Conservation (phyloP, 139 green algal species). For the Marvania coccoides region DNA sequence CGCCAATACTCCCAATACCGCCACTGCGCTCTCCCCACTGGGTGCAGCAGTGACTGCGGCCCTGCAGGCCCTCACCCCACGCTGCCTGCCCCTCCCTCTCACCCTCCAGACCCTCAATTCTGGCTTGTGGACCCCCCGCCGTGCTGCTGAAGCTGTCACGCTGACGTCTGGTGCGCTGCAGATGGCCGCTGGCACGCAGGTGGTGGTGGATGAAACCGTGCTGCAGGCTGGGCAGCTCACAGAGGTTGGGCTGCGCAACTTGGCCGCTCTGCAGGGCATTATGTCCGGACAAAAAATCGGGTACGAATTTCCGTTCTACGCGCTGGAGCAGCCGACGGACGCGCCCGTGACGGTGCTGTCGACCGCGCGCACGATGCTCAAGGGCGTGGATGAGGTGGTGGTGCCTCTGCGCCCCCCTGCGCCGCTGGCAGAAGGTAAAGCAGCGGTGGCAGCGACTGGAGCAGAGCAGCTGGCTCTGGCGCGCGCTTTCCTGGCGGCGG, state of each 20-base stretch:
- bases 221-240: conserved; percentile 48
- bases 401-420: conserved; percentile 31
- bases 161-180: conserved; percentile 39
- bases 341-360: conserved; percentile 49
- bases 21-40: conserved; percentile 8
- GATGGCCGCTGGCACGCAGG: conserved; percentile 42
- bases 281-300: conserved; percentile 40
- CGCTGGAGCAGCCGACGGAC: conserved; percentile 41
- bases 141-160: conserved; percentile 8
- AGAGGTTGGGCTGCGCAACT: conserved; percentile 41
- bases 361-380: conserved; percentile 32
- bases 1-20: not conserved
- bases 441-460: not conserved
- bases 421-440: not conserved
- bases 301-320: conserved; percentile 68
- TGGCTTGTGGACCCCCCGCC: conserved; percentile 18
- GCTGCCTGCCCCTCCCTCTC: conserved; percentile 18
- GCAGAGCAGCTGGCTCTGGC: not conserved
- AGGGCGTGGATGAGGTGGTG: conserved; percentile 12
- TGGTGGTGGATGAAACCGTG: conserved; percentile 66
- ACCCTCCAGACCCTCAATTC: conserved; percentile 27
- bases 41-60: conserved; percentile 14
- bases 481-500: conserved; percentile 22
- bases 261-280: conserved; percentile 40
- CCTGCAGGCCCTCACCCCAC: conserved; percentile 17